These are phyloP conservation scores for Trebouxia sp. DNA, from an alignment of 139 green algal genomes.

Conservation along the genomic window DNA sequence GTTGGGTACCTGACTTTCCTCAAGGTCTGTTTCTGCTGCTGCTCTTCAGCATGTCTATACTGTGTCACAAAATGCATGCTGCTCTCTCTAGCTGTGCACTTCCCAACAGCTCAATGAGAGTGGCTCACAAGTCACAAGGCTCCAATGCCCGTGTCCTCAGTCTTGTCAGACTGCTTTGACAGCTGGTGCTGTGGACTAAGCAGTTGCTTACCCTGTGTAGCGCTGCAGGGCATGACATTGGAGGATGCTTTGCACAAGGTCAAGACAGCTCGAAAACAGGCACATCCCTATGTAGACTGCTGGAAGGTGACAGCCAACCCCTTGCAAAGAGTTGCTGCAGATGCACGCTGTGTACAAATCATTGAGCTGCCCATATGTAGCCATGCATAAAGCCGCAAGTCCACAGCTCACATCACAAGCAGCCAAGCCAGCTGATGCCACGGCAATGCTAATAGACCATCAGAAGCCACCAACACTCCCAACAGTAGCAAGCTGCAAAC, in stretches of 20 bases:
- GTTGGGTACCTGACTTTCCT: constrained; percentile 78
- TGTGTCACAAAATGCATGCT: not conserved
- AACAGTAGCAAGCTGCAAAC: constrained; percentile 5
- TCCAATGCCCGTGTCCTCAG: no score
- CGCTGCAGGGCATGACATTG: constrained; percentile 41
- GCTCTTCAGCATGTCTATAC: not conserved
- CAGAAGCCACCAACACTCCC: not conserved
- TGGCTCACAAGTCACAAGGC: no score
- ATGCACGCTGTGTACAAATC: not conserved
- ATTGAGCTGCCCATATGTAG: no score
- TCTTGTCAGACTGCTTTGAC: no score
- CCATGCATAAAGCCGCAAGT: no score
- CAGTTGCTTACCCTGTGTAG: no score
- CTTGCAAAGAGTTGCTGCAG: no score
- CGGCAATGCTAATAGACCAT: no score
- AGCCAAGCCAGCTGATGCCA: no score
- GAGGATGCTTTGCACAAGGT: constrained; percentile 52
- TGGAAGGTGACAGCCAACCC: constrained; percentile 43
- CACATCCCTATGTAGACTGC: constrained; percentile 68
- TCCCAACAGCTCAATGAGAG: no score
- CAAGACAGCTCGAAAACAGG: constrained; percentile 50
- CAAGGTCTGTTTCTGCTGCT: constrained; percentile 30
- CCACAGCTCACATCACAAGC: no score
- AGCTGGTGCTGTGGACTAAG: no score
- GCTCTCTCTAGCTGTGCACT: not conserved